Evolutionary conservation across 257 asterid species (phyloP).

Genomic region (Solanum megistacrolobum): DNA sequence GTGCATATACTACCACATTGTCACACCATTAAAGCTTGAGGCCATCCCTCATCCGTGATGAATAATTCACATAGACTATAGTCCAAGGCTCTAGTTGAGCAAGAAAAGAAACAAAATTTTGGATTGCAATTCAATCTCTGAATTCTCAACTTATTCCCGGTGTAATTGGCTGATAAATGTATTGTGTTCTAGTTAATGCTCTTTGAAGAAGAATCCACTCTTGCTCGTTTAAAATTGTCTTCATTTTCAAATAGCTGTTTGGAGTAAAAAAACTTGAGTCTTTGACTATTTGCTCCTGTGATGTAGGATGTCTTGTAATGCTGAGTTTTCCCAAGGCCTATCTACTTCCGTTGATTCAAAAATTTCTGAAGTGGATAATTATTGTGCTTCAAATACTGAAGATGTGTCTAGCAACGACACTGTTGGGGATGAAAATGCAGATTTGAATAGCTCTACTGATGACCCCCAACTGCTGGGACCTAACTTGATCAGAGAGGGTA

Average conservation of each 20-base stretch:
- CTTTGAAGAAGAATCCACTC: not conserved
- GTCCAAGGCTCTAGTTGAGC: not conserved
- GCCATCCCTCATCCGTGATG: not conserved
- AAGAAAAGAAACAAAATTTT: not conserved
- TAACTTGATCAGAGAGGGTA: constrained; percentile 12
- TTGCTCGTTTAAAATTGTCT: not conserved
- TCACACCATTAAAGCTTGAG: not conserved
- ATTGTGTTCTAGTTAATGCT: not conserved
- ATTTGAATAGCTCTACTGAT: constrained; percentile 15
- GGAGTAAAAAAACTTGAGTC: not conserved
- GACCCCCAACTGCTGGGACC: constrained; percentile 13
- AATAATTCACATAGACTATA: not conserved
- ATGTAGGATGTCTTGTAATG: not conserved
- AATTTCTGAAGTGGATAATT: constrained; percentile 15
- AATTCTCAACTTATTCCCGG: not conserved
- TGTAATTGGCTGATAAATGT: not conserved
- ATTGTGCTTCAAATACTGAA: constrained; percentile 15
- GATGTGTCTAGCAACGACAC: constrained; percentile 9
- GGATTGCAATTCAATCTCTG: not conserved
- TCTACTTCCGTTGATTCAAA: constrained; percentile 23
- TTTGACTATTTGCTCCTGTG: not conserved
- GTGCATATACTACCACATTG: not conserved
- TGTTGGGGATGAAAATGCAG: constrained; percentile 21
- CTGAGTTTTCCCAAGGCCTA: constrained; percentile 10
- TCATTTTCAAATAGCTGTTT: not conserved